Evolutionary conservation across 116 monocot species (phyloP), one percentile per base, ranked within the genome.

Genomic region (Papilionanthe hybrid): DNA sequence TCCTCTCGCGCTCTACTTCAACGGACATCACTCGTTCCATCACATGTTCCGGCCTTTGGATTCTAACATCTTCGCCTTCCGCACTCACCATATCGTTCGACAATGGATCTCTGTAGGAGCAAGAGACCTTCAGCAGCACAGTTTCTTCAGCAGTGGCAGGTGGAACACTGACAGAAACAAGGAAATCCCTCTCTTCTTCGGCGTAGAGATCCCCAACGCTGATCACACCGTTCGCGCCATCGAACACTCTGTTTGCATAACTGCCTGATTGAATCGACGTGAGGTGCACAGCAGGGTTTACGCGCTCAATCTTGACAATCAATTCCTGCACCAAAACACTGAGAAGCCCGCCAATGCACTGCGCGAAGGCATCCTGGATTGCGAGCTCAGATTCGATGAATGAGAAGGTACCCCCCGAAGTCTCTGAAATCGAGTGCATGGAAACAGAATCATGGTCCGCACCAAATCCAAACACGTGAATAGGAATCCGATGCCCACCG

Each of bases 341-440:
- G 1, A 94, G 87, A 23, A 94, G 89, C 19, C 93, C 93, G n/a
- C 93, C 93, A 15, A 93, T 89, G 84, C 93, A 93, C 48, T 89
- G 91, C 4, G 90, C 93, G 60, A 94, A 91, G 1, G 93, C 87
- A 76, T 91, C 91, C 82, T 94, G 93, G 19, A 94, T 89, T 49
- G 78, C 85, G 72, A 56, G 67, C 66, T 89, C 89, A 7, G 87
- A 69, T 56, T 94, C 91, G 29, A 94, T 88, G 75, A 94, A 94
- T 23, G 93, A 94, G 56, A 94, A 94, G 18, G 93, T 93, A 18
- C 93, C 93, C 25, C 91, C 89, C 42, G 93, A 86, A 42, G 50
- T 74, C 60, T 91, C 89, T 8, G 93, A 86, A 55, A 93, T 91
- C 0, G 84, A 85, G 48, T 89, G 89, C 89, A 93, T 83, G 4